Percentiles rank a stretch among this genome's conserved stretches.
phyloP scores from a whole-genome alignment of 1,284 basidiomycete species.

The Austroboletus olivaceoglutinosus region DNA sequence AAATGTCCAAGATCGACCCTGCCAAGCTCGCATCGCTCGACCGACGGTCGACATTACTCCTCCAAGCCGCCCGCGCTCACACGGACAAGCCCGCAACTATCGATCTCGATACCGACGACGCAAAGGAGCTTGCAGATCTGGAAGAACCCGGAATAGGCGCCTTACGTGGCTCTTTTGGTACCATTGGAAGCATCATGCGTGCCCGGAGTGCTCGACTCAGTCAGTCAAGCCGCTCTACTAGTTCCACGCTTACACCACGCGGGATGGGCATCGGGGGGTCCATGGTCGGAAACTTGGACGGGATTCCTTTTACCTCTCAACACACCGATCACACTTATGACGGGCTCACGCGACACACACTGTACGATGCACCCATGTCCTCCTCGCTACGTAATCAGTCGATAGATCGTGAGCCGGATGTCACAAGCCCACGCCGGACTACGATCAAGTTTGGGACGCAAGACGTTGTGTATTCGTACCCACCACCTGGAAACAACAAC shows the following conservation, averaged over 20 bases:
- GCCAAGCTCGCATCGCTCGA: slow-evolving; percentile 72
- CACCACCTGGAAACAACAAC: slow-evolving; percentile 42
- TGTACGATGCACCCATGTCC: slow-evolving; percentile 75
- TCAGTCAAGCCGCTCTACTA: slow-evolving; percentile 46
- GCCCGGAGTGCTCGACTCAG: slow-evolving; percentile 70
- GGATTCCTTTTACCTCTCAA: slow-evolving; percentile 20
- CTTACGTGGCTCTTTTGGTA: slow-evolving; percentile 84
- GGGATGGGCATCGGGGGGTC: slow-evolving; percentile 29
- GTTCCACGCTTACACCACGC: slow-evolving; percentile 27
- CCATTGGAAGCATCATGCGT: slow-evolving; percentile 86
- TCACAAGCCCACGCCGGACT: slow-evolving; percentile 46
- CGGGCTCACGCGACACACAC: slow-evolving; percentile 68
- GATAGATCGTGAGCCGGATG: slow-evolving; percentile 25
- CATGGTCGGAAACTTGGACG: slow-evolving; percentile 29
- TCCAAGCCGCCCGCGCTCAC: slow-evolving; percentile 69
- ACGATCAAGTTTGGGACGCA: slow-evolving; percentile 74
- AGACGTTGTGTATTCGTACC: slow-evolving; percentile 74
- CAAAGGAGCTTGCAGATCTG: slow-evolving; percentile 52
- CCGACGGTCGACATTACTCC: slow-evolving; percentile 79
- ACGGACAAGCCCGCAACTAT: slow-evolving; percentile 47
- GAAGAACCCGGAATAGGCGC: slow-evolving; percentile 88
- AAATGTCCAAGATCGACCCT: slow-evolving; percentile 94
- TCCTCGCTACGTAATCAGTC: slow-evolving; percentile 28
- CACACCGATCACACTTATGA: slow-evolving; percentile 32
- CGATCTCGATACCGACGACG: slow-evolving; percentile 35